Percentiles rank a stretch among this genome's conserved stretches.
These are phyloP conservation scores for Ascodesmis nigricans DNA, from an alignment of 495 filamentous ascomycete species.

Conservation along the genomic window DNA sequence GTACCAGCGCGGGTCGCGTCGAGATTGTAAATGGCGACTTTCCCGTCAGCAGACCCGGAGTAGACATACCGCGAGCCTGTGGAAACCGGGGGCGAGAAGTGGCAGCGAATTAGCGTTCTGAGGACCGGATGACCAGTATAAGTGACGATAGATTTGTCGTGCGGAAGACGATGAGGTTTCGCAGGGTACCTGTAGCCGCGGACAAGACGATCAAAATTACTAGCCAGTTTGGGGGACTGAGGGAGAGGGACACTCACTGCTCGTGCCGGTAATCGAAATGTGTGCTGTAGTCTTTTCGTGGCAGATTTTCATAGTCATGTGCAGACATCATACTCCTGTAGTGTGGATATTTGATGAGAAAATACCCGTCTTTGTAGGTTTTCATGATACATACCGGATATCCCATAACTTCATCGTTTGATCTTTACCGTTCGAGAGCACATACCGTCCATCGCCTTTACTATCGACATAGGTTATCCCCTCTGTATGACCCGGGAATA, in stretches of 20 bases:
- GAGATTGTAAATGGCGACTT: constrained; percentile 78
- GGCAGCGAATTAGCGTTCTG: constrained; percentile 78
- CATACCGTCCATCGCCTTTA: constrained; percentile 88
- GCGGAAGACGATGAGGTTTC: constrained; percentile 35
- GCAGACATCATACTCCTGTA: constrained; percentile 23
- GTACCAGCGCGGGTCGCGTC: constrained; percentile 69
- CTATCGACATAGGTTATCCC: constrained; percentile 89
- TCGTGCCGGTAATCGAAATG: constrained; percentile 75
- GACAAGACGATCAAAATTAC: no score
- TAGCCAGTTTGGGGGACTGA: neutral
- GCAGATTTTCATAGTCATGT: constrained; percentile 47
- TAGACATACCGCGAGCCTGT: constrained; percentile 88
- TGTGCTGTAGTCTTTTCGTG: constrained; percentile 36
- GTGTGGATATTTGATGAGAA: neutral
- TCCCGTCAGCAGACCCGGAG: constrained; percentile 67
- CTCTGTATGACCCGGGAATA: constrained; percentile 85
- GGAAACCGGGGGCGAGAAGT: constrained; percentile 77
- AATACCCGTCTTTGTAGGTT: neutral
- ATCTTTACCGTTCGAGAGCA: constrained; percentile 86
- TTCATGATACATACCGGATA: constrained; percentile 33
- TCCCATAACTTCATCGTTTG: constrained; percentile 98
- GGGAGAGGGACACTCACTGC: constrained; percentile 27
- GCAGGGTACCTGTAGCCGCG: no score
- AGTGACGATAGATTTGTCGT: constrained; percentile 83
- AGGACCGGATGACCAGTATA: constrained; percentile 76